Conservation (phyloP, 1,284 basidiomycete genomes). For the Macrocystidia cucumis region DNA sequence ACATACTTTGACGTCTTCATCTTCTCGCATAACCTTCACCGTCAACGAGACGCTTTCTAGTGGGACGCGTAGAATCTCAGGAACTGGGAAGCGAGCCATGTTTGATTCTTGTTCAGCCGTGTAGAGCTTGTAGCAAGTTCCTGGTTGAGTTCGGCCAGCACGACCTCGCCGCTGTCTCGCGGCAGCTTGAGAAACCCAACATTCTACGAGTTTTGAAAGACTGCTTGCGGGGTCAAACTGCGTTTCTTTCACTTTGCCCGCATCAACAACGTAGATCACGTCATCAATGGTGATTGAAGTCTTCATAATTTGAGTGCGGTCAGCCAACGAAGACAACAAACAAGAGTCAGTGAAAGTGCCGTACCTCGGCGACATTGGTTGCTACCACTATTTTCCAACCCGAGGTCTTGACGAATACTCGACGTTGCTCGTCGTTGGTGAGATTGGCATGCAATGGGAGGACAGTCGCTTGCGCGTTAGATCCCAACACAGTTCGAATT, state of each 20-base stretch:
- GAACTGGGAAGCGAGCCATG: constrained; percentile 72
- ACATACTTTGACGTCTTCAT: constrained; percentile 72
- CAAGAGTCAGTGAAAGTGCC: constrained; percentile 8
- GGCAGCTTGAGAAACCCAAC: constrained; percentile 77
- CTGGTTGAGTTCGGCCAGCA: constrained; percentile 84
- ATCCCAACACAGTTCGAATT: constrained; percentile 36
- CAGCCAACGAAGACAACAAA: constrained; percentile 2
- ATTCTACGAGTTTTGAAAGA: constrained; percentile 73
- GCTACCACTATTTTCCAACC: constrained; percentile 85
- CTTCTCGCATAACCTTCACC: constrained; percentile 77
- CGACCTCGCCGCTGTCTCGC: constrained; percentile 83
- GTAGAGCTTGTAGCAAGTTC: constrained; percentile 82
- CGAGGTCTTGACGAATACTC: constrained; percentile 62
- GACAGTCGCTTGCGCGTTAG: constrained; percentile 44
- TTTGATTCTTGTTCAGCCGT: constrained; percentile 66
- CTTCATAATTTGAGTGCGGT: constrained; percentile 39
- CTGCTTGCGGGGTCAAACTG: constrained; percentile 75
- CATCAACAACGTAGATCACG: constrained; percentile 79
- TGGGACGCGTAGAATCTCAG: constrained; percentile 88
- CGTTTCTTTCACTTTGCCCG: constrained; percentile 88
- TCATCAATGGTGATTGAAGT: constrained; percentile 95
- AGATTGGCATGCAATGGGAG: constrained; percentile 90
- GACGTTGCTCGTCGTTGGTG: constrained; percentile 77
- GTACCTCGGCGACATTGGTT: constrained; percentile 84
- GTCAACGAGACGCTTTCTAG: constrained; percentile 79